phyloP scores from a whole-genome alignment of 768 basidiomycete species.

The Pleurotus cornucopiae region DNA sequence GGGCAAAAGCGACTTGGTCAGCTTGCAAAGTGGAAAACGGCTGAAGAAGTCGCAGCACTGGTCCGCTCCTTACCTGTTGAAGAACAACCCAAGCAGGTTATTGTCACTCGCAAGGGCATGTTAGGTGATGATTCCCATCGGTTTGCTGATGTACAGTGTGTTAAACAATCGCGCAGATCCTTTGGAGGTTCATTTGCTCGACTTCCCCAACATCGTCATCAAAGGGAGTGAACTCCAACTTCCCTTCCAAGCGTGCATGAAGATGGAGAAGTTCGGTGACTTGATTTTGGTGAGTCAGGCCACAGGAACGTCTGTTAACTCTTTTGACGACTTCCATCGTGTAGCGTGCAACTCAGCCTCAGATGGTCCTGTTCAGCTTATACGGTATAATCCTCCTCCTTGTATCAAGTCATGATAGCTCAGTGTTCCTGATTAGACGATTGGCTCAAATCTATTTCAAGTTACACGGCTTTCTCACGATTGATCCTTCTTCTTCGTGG shows the following conservation, averaged over 20 bases:
- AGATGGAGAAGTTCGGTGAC: slow-evolving; percentile 99
- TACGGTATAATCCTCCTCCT: slow-evolving; percentile 52
- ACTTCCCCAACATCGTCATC: slow-evolving; percentile 99
- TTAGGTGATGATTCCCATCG: slow-evolving; percentile 52
- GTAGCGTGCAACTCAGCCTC: slow-evolving; percentile 93
- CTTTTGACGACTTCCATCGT: slow-evolving; percentile 11
- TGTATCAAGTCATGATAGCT: background rate
- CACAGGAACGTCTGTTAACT: background rate
- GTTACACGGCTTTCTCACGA: slow-evolving; percentile 98
- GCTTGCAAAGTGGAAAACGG: slow-evolving; percentile 99
- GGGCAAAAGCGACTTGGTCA: slow-evolving; percentile 99
- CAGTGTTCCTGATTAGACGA: slow-evolving; percentile 56
- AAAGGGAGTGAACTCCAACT: slow-evolving; percentile 97
- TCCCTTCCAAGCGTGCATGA: slow-evolving; percentile 99
- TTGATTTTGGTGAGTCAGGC: slow-evolving; percentile 65
- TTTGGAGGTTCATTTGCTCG: slow-evolving; percentile 96
- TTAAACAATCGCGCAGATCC: slow-evolving; percentile 48
- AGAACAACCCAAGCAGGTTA: slow-evolving; percentile 99
- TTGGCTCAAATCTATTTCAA: slow-evolving; percentile 98
- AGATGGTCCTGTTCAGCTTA: slow-evolving; percentile 98
- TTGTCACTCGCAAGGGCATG: slow-evolving; percentile 99
- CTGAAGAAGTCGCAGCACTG: slow-evolving; percentile 98
- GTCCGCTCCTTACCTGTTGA: slow-evolving; percentile 98
- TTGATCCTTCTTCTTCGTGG: slow-evolving; percentile 96
- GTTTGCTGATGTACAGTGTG: no score